phyloP scores from a whole-genome alignment of 129 eudicot genomes.

The Calendula officinalis region DNA sequence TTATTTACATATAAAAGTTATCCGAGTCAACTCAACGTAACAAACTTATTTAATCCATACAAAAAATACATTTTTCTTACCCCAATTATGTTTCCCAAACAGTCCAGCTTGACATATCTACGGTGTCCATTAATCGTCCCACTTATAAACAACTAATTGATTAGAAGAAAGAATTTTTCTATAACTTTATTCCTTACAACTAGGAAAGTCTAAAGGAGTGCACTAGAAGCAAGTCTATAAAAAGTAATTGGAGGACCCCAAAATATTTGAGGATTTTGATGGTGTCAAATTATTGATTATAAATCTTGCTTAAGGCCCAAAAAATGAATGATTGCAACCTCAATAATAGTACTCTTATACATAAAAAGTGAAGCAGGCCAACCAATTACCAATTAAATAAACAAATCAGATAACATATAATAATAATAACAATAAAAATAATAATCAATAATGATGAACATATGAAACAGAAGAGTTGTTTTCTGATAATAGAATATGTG shows the following conservation, averaged over 20 bases:
- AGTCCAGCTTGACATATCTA: not conserved
- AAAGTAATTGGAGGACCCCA: slow-evolving; percentile 20
- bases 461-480: not conserved
- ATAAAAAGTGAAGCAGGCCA: slow-evolving; percentile 18
- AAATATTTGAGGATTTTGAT: not conserved
- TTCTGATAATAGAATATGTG: not conserved
- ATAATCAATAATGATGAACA: not conserved
- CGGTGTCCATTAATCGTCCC: not conserved
- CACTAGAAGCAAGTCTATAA: slow-evolving; percentile 18
- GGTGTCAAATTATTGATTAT: slow-evolving; percentile 34
- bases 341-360: slow-evolving; percentile 21
- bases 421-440: slow-evolving; percentile 11
- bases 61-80: too few relatives aligned
- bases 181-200: not conserved
- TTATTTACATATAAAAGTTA: too few relatives aligned
- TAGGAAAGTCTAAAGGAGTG: slow-evolving; percentile 17
- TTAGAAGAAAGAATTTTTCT: not conserved
- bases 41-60: too few relatives aligned
- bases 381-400: slow-evolving; percentile 30
- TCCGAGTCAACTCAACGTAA: too few relatives aligned
- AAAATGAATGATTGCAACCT: slow-evolving; percentile 33
- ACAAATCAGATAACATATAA: slow-evolving; percentile 17
- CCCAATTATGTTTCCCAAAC: not conserved
- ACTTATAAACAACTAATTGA: not conserved
- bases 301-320: slow-evolving; percentile 25